phyloP scores from a whole-genome alignment of 495 filamentous ascomycete species.

The Aspergillus diversus region DNA sequence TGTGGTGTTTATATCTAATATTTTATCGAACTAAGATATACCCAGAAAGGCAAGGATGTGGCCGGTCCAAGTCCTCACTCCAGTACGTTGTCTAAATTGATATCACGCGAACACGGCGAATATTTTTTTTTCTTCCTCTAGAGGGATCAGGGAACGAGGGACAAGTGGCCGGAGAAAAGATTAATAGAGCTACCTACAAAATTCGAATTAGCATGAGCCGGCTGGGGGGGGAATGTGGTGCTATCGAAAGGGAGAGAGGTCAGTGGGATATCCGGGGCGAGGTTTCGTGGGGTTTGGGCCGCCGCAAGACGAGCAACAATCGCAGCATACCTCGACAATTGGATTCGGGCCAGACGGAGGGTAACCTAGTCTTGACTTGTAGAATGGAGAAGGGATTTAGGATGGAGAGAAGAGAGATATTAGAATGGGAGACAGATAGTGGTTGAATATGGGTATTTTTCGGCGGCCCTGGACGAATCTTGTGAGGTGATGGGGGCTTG shows the following conservation, averaged over 20 bases:
- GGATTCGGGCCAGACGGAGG: constrained; percentile 25
- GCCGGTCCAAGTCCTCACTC: constrained; percentile 41
- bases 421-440: constrained; percentile 30
- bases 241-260: constrained; percentile 32
- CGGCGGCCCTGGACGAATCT: constrained; percentile 24
- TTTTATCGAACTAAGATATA: constrained; percentile 24
- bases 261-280: constrained; percentile 36
- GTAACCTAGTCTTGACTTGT: constrained; percentile 9
- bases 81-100: constrained; percentile 24
- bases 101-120: constrained; percentile 36
- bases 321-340: constrained; percentile 40
- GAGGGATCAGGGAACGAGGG: constrained; percentile 16
- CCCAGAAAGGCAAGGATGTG: constrained; percentile 34
- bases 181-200: constrained; percentile 23
- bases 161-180: constrained; percentile 17
- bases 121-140: constrained; percentile 16
- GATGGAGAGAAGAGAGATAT: constrained; percentile 11
- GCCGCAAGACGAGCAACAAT: constrained; percentile 38
- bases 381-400: constrained; percentile 8
- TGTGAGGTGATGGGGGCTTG: constrained; percentile 25
- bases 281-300: constrained; percentile 52
- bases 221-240: constrained; percentile 19
- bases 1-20: constrained; percentile 30
- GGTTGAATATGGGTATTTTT: constrained; percentile 39
- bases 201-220: constrained; percentile 22